Evolutionary conservation across 345 rosid species (phyloP), one percentile per base, ranked within the genome.

Genomic region (Citrus australasica): DNA sequence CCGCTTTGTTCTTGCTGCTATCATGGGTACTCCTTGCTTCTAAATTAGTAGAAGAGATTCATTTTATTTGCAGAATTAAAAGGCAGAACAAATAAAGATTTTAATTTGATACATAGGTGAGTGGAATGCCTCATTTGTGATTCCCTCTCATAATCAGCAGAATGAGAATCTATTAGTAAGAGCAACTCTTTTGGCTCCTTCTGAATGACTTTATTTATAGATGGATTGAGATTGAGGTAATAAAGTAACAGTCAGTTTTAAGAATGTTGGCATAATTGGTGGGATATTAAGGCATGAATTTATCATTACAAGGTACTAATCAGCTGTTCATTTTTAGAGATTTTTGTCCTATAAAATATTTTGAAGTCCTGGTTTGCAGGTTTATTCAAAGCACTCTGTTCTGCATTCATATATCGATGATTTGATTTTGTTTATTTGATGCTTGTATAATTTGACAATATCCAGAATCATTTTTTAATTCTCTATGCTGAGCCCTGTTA

Each of bases 1-100:
- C 84, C 95, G 99, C 76, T 97, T 97, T 80, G 99, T 97, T 80
- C 99, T 97, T 82, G 99, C 99, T 32, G 99, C 99, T 80, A 92
- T 91, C 68, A 97, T 97, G 98, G 99, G 99, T 97, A 92, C 71
- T 53, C 11, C 24, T 69, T 38, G 51, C 61, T 59, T 67, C 14
- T 56, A 59, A 14, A 69, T 10, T 3, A 7, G 35, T 59, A 30
- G 27, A 67, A 35, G 35, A 55, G 51, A 33, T 65, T 28, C 4
- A 64, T 38, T 33, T 35, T 33, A 13, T 25, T 67, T 25, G 1
- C 14, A 56, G 25, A 53, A 22, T 56, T 56, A 56, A 35, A 30
- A 67, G 53, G 10, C 25, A 27, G 79, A 76, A 58, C 65, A 7
- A 17, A 58, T 25, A 14, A 61, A 38, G 16, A 42, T 64, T 46